phyloP scores from a whole-genome alignment of 768 basidiomycete genomes.

The Pleurotus salmoneostramineus region DNA sequence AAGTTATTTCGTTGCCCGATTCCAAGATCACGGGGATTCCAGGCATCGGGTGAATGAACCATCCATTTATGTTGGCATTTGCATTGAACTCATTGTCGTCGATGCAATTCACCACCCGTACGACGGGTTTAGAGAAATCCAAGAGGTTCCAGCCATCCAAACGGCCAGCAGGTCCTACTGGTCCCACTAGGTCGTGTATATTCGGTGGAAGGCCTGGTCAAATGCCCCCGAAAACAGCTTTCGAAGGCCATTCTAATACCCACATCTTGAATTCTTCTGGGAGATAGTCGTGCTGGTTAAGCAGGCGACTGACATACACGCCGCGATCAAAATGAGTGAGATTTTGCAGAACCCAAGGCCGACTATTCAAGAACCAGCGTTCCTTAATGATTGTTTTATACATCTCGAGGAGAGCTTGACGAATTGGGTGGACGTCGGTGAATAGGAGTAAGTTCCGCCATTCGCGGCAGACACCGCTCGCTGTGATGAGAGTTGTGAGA shows the following conservation, averaged over 20 bases:
- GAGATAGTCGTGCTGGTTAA: conserved; percentile 7
- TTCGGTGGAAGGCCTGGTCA: conserved; percentile 16
- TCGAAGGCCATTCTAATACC: conserved; percentile 21
- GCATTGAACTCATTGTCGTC: not conserved
- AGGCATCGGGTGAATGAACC: not conserved
- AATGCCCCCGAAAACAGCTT: conserved; percentile 13
- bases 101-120: not conserved
- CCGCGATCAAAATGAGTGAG: conserved; percentile 10
- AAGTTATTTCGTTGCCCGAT: not conserved
- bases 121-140: not conserved
- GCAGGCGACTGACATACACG: conserved; percentile 11
- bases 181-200: not conserved
- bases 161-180: not conserved
- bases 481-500: conserved; percentile 16
- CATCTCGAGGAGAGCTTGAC: conserved; percentile 16
- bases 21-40: not conserved
- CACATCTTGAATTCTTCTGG: conserved; percentile 19
- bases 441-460: conserved; percentile 12
- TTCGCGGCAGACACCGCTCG: conserved; percentile 13
- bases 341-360: conserved; percentile 12
- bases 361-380: conserved; percentile 12
- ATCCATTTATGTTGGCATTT: not conserved
- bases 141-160: not conserved
- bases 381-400: conserved; percentile 13
- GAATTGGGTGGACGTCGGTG: conserved; percentile 12